Evolutionary conservation across 306 rosid species (phyloP), one percentile per base, ranked within the genome.

Genomic region (Citrullus mucosospermus): DNA sequence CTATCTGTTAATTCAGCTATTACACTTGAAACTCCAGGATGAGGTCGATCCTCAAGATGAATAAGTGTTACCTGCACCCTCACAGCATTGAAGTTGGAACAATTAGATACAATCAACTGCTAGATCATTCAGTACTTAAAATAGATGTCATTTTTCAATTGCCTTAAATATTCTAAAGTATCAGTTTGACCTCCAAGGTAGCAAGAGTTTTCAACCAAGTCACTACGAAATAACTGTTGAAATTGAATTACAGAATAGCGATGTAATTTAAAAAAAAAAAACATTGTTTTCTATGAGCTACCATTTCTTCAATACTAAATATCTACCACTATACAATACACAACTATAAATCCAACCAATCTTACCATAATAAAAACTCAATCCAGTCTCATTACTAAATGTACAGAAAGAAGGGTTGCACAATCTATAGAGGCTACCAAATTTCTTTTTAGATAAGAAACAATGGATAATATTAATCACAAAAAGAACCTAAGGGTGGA

Each of bases 11-110:
- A 82, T 79, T 94, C 98, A 41, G 46, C 82, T 82, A 92, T 87
- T 81, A 94, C 92, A 81, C 88, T 89, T 50, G 51, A 85, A 78
- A 92, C 93, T 73, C 97, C 97, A 39, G 96, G 88, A 39, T 94
- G 95, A 53, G 98, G 98, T 43, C 85, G 90, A 85, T 94, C 98
- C 87, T 94, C 98, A 25, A 92, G 89, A 87, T 92, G 97, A 88
- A 94, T 94, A 84, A 94, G 83, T 8, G 98, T 86, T 58, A 94
- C 90, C 98, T 90, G 89, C 83, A 84, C 16, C 48, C 22, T 67
- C 30, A 1, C 16, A 67, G 14, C 4, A 39, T 14, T 38, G n/a
- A 66, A 38, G 51, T 39, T 41, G 73, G 43, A 67, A 38, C 51
- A 39, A 41, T 38, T 39, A 39, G 51, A 39, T 36, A 63, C 22